Evolutionary conservation across 2,329 filamentous ascomycete genomes (phyloP).

Genomic region (Alternaria consortialis): DNA sequence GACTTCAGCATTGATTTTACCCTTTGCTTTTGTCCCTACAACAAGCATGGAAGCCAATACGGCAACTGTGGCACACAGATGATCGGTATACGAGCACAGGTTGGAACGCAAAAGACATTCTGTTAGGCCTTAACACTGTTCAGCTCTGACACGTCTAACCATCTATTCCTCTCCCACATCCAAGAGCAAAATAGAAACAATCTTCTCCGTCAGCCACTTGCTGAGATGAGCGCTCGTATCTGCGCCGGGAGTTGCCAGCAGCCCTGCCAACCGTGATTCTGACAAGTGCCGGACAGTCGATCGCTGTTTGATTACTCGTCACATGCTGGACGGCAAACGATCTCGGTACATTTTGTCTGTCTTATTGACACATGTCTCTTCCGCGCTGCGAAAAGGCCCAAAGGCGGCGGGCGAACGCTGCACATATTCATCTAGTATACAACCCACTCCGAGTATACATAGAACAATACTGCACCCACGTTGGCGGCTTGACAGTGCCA

Average conservation of each 20-base stretch:
- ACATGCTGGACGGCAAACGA: slow-evolving; percentile 6
- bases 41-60: slow-evolving; percentile 19
- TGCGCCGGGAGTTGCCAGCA: slow-evolving; percentile 20
- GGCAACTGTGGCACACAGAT: slow-evolving; percentile 7
- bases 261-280: slow-evolving; percentile 12
- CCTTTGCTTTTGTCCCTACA: slow-evolving; percentile 32
- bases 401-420: not conserved
- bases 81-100: slow-evolving; percentile 8
- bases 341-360: not conserved
- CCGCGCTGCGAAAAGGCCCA: not conserved
- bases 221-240: slow-evolving; percentile 21
- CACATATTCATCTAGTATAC: slow-evolving; percentile 6
- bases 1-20: not conserved
- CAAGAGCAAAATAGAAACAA: slow-evolving; percentile 6
- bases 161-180: slow-evolving; percentile 1
- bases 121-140: not conserved
- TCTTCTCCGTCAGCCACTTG: slow-evolving; percentile 1
- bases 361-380: slow-evolving; percentile 1
- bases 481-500: slow-evolving; percentile 48
- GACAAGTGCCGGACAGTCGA: slow-evolving; percentile 10
- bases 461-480: slow-evolving; percentile 39
- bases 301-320: slow-evolving; percentile 12
- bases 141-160: not conserved
- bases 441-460: slow-evolving; percentile 40
- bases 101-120: not conserved